Conservation (phyloP, 192 early-diverging fungal species). For the Coemansia sp. region DNA sequence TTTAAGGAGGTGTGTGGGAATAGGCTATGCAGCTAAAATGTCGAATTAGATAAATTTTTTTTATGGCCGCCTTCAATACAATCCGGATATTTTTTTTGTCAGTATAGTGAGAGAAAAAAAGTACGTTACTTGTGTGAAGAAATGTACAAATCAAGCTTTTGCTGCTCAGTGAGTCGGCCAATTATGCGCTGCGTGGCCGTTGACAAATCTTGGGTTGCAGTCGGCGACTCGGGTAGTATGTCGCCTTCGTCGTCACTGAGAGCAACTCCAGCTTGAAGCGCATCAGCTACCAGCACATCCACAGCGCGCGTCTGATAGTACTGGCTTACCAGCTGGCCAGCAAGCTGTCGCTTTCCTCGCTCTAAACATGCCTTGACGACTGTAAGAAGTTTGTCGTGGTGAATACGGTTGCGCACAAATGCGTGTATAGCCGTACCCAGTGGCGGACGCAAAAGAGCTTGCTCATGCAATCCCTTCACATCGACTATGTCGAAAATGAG, state of each 20-base stretch:
- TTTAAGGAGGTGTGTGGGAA: too few relatives aligned
- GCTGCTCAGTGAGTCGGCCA: slow-evolving; percentile 23
- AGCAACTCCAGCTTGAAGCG: slow-evolving; percentile 22
- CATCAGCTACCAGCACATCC: slow-evolving; percentile 31
- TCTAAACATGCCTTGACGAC: slow-evolving; percentile 39
- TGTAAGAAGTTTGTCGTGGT: slow-evolving; percentile 30
- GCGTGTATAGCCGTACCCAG: slow-evolving; percentile 26
- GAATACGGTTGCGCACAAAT: slow-evolving; percentile 50
- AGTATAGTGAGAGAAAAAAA: neutral
- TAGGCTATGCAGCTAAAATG: neutral
- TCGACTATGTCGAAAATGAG: slow-evolving; percentile 46
- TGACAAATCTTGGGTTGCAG: slow-evolving; percentile 27
- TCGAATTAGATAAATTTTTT: neutral
- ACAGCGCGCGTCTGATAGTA: slow-evolving; percentile 43
- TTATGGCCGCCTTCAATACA: neutral
- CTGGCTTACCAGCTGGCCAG: slow-evolving; percentile 34
- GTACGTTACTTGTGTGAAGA: slow-evolving; percentile 16
- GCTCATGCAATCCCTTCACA: slow-evolving; percentile 26
- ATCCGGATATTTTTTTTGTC: slow-evolving; percentile 2
- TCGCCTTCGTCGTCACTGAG: slow-evolving; percentile 2
- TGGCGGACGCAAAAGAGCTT: slow-evolving; percentile 34
- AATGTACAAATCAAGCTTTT: slow-evolving; percentile 43
- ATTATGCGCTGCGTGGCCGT: slow-evolving; percentile 16
- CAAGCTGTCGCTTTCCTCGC: slow-evolving; percentile 37
- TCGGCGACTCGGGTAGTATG: slow-evolving; percentile 1